These are phyloP conservation scores for Cenococcum geophilum DNA, from an alignment of 495 filamentous ascomycete species.

Conservation along the genomic window DNA sequence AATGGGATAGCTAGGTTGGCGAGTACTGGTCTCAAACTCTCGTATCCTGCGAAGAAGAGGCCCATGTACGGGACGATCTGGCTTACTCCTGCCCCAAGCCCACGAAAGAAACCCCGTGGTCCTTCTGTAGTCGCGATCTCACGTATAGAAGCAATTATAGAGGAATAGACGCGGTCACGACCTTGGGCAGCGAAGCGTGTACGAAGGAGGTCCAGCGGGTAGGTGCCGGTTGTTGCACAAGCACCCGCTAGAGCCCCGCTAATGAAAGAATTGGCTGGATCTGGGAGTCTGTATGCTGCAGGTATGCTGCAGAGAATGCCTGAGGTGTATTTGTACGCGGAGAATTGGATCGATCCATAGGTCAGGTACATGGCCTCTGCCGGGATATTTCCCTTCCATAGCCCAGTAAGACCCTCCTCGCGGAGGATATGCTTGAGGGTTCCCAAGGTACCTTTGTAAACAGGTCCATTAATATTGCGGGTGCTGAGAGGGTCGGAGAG, in stretches of 20 bases:
- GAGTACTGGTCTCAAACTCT: constrained; percentile 57
- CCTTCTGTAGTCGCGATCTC: constrained; percentile 78
- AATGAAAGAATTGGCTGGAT: constrained; percentile 63
- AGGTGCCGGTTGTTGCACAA: constrained; percentile 73
- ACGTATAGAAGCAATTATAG: constrained; percentile 56
- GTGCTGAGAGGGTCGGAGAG: constrained; percentile 60
- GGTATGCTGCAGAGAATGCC: constrained; percentile 48
- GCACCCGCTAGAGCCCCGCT: constrained; percentile 76
- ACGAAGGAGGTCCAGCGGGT: constrained; percentile 87
- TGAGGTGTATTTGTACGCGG: constrained; percentile 70
- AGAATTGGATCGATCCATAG: constrained; percentile 87
- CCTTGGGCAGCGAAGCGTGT: constrained; percentile 96
- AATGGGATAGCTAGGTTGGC: constrained; percentile 25
- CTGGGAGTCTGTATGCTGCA: constrained; percentile 45
- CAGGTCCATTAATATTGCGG: constrained; percentile 50
- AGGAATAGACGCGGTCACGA: constrained; percentile 69
- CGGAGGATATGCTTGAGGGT: constrained; percentile 70
- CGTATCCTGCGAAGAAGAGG: constrained; percentile 86
- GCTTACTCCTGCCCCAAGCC: constrained; percentile 66
- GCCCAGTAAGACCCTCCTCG: constrained; percentile 73
- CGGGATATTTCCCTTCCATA: constrained; percentile 98
- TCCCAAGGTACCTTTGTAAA: constrained; percentile 72
- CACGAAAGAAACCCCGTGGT: constrained; percentile 72
- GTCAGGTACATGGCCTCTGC: constrained; percentile 88
- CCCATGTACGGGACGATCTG: constrained; percentile 97